Evolutionary conservation across 202 grass and related monocot genomes (phyloP), one percentile per base, ranked within the genome.

Genomic region (Hordeum pubiflorum): DNA sequence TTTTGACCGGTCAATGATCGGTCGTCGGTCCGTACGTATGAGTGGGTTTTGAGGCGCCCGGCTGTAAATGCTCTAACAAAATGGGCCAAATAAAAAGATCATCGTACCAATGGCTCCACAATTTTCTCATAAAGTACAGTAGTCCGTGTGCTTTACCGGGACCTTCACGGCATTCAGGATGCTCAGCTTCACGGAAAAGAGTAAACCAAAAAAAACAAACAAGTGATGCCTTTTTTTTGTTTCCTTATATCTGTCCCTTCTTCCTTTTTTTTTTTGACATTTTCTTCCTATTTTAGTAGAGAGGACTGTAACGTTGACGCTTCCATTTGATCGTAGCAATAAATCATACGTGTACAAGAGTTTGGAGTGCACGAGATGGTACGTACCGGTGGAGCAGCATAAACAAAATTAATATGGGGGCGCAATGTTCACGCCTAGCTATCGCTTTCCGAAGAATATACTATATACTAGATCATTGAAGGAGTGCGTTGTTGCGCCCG

Each of bases 281-380:
- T n/a, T n/a, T n/a, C n/a, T n/a, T n/a, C n/a, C n/a, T 48, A 17
- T 27, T 50, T 34, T 10, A 23, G 12, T 2, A 37, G 3, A 20
- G 23, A 34, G 14, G 37, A 64, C 56, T 18, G 23, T 33, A 15
- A 31, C 5, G 54, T 15, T 44, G 6, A 57, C 72, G 65, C 31
- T 60, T 32, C 10, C 7, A 23, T 57, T 44, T 76, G 46, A 61
- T 60, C n/a, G 0, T 3, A 60, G 54, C 78, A 61, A 69, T 20
- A 58, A 37, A 67, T 29, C 13, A 80, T 55, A 38, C 14, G 3
- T 2, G 29, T n/a, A n/a, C 27, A 10, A 61, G 39, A 15, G 5
- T 18, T 76, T 81, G 72, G 31, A 86, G 78, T 82, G 56, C 39
- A 71, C 54, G 63, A 31, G 43, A 86, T 31, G 29, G 29, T 31